Conservation (phyloP, 805 yeast genomes). For the Wickerhamiella azyma region DNA sequence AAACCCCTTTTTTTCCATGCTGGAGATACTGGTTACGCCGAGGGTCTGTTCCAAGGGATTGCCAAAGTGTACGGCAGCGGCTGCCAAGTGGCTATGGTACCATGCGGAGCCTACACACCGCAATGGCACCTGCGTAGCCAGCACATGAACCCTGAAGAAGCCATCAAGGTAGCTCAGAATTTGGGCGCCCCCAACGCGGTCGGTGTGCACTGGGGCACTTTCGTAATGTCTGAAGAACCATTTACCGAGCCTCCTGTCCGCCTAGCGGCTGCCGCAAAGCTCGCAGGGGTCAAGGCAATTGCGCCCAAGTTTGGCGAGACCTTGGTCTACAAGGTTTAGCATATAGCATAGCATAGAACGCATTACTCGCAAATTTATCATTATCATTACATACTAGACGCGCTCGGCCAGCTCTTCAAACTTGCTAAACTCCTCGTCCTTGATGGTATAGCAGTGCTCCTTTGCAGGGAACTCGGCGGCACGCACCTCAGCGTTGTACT, state of each 20-base stretch:
- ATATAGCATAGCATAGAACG: background rate
- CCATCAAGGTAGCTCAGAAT: conserved; percentile 51
- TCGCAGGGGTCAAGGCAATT: conserved; percentile 29
- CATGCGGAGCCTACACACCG: conserved; percentile 93
- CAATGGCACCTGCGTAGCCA: conserved; percentile 87
- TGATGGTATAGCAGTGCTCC: conserved; percentile 57
- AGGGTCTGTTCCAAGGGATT: conserved; percentile 56
- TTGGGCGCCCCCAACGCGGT: conserved; percentile 47
- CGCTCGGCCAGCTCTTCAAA: conserved; percentile 25
- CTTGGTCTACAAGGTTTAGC: conserved; percentile 28
- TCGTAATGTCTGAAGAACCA: conserved; percentile 75
- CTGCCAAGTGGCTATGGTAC: conserved; percentile 31
- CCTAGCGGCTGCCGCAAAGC: conserved; percentile 39
- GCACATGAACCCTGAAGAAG: conserved; percentile 73
- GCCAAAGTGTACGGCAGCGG: conserved; percentile 25
- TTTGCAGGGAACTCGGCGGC: conserved; percentile 43
- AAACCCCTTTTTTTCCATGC: conserved; percentile 74
- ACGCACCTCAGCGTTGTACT: conserved; percentile 50
- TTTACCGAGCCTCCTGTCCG: conserved; percentile 66
- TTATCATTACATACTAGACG: background rate
- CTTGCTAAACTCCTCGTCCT: conserved; percentile 42
- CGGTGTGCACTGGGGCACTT: conserved; percentile 97
- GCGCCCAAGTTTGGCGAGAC: conserved; percentile 74
- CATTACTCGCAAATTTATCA: background rate
- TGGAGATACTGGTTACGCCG: conserved; percentile 88